phyloP scores from a whole-genome alignment of 306 rosid genomes.

The Argentina anserina region DNA sequence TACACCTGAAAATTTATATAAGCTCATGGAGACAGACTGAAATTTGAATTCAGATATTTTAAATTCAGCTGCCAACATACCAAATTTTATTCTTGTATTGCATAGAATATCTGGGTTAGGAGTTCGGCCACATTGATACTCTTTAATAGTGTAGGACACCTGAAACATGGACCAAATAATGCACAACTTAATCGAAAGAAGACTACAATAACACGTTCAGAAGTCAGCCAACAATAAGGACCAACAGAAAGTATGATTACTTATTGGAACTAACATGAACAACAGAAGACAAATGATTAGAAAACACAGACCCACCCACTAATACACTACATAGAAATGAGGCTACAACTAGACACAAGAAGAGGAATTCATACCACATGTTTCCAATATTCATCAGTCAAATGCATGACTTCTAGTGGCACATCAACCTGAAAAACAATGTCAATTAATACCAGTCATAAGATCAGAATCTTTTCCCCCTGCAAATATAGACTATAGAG shows the following conservation, averaged over 20 bases:
- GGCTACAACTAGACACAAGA: neutral
- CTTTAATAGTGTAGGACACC: conserved; percentile 87
- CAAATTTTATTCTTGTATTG: conserved; percentile 92
- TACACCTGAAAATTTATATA: conserved; percentile 51
- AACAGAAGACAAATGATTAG: neutral
- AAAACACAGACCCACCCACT: neutral
- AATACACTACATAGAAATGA: neutral
- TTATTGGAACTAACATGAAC: neutral
- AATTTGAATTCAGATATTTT: conserved; percentile 2
- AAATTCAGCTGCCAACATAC: conserved; percentile 37
- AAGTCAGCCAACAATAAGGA: conserved; percentile 5
- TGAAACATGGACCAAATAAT: conserved; percentile 26
- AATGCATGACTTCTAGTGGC: conserved; percentile 86
- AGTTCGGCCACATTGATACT: conserved; percentile 87
- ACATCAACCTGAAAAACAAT: conserved; percentile 55
- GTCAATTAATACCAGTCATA: conserved; percentile 9
- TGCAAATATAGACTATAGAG: neutral
- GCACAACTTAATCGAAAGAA: neutral
- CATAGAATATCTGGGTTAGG: conserved; percentile 95
- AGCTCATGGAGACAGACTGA: conserved; percentile 8
- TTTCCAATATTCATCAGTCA: conserved; percentile 93
- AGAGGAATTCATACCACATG: conserved; percentile 55
- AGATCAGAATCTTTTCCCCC: neutral
- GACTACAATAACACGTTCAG: neutral
- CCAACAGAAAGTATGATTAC: neutral